Evolutionary conservation across 169 alveolate species (phyloP), one percentile per base, ranked within the genome.

Genomic region (Plasmodium chabaudi): DNA sequence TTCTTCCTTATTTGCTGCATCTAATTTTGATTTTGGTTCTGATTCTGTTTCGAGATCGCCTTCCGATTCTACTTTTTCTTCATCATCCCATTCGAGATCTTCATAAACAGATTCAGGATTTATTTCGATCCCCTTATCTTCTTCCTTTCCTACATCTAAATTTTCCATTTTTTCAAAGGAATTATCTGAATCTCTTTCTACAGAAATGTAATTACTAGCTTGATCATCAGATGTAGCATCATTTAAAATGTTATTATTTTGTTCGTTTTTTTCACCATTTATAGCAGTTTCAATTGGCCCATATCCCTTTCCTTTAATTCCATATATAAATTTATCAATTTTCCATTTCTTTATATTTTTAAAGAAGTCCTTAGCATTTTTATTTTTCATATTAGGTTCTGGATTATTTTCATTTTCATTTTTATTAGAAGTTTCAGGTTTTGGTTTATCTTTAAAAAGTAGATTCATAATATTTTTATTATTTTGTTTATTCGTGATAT

Each of bases 381-480:
- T 63, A 19, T 59, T 23, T 39, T 59, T 21, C 5, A 10, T 59
- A 10, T 59, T 23, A 19, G 10, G 7, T 60, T 60, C 49, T 60
- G 25, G 7, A 19, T 60, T 39, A 9, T 23, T 60, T 9, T 19
- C 49, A 19, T 60, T 23, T n/a, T 21, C 42, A 19, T 57, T 7
- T 72, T 44, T 46, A 5, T 42, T 34, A 19, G n/a, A 17, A 10
- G 13, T 57, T 49, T 77, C 71, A 39, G 0, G 12, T 64, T 77
- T 77, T 61, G 47, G 61, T 64, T 64, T 77, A n/a, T 77, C 88
- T 47, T 65, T 65, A 49, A 77, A 77, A 64, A 77, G 53, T n/a
- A 77, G 15, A 51, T 39, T 77, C 77, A 77, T 77, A 17, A 77
- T 77, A 64, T 53, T 77, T 49, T 49, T 77, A 42, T 73, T 59